Conservation (phyloP, 768 basidiomycete species). For the Lactifluus volemus region DNA sequence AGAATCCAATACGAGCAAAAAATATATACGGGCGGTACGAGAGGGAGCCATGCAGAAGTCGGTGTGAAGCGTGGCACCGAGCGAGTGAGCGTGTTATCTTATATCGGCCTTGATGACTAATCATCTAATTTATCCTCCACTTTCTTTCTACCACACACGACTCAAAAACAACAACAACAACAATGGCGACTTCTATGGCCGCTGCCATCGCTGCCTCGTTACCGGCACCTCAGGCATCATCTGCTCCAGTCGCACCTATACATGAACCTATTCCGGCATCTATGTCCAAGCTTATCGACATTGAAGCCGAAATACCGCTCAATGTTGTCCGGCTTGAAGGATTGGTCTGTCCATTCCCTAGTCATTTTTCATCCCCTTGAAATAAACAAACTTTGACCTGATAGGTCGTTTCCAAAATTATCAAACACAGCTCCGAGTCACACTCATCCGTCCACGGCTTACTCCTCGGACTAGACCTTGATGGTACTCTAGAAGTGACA, state of each 20-base stretch:
- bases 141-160: neutral
- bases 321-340: slow-evolving; percentile 78
- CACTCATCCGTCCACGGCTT: slow-evolving; percentile 74
- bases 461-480: slow-evolving; percentile 84
- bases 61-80: neutral
- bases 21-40: slow-evolving; percentile 63
- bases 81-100: neutral
- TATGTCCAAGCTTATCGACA: slow-evolving; percentile 89
- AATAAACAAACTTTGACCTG: neutral
- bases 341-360: slow-evolving; percentile 45
- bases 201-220: slow-evolving; percentile 83
- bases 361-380: neutral
- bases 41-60: slow-evolving; percentile 34
- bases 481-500: slow-evolving; percentile 83
- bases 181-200: slow-evolving; percentile 81
- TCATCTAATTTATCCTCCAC: neutral
- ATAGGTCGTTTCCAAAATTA: slow-evolving; percentile 87
- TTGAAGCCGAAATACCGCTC: slow-evolving; percentile 82
- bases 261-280: slow-evolving; percentile 88
- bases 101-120: neutral
- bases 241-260: slow-evolving; percentile 52
- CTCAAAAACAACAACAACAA: too few relatives aligned
- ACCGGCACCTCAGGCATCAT: slow-evolving; percentile 54
- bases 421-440: slow-evolving; percentile 84
- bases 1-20: slow-evolving; percentile 78